Percentiles rank a stretch among this genome's conserved stretches.
Conservation (phyloP, 208 protist species). For the Trypanosomatidae sp. region DNA sequence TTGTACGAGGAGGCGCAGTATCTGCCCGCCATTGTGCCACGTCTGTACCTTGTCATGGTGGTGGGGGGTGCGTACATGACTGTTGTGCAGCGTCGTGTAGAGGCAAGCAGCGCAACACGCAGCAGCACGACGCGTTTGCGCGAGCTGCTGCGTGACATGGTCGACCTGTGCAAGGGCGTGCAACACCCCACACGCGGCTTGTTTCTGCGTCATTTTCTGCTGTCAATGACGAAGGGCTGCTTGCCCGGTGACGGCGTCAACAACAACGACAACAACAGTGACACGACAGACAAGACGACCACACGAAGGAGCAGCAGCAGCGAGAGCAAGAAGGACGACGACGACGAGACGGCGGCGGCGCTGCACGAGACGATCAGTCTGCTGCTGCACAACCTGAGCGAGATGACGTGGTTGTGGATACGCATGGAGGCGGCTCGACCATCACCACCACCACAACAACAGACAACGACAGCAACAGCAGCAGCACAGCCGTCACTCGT, state of each 20-base stretch:
- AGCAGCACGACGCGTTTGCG: conserved; percentile 31
- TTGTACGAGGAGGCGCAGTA: conserved; percentile 98
- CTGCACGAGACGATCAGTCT: conserved; percentile 91
- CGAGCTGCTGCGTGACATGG: conserved; percentile 95
- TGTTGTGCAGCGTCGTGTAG: conserved; percentile 24
- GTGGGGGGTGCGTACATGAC: conserved; percentile 93
- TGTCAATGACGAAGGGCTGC: conserved; percentile 93
- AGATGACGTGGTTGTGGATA: conserved; percentile 99
- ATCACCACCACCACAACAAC: conserved; percentile 12
- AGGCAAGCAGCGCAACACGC: neutral
- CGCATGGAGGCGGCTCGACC: conserved; percentile 94
- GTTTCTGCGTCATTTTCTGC: conserved; percentile 96
- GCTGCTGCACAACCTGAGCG: conserved; percentile 96
- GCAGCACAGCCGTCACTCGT: neutral
- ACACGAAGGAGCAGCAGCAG: neutral
- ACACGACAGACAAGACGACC: neutral
- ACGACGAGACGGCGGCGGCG: conserved; percentile 30
- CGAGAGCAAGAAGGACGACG: neutral
- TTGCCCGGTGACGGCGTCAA: conserved; percentile 88
- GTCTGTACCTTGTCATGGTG: conserved; percentile 95
- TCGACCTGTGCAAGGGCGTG: conserved; percentile 99
- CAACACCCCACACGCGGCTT: conserved; percentile 98
- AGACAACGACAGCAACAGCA: neutral
- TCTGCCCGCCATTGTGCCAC: conserved; percentile 95
- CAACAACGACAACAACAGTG: neutral